Evolutionary conservation across 441 rosid genomes (phyloP), one percentile per base, ranked within the genome.

Genomic region (Lepidium campestre): DNA sequence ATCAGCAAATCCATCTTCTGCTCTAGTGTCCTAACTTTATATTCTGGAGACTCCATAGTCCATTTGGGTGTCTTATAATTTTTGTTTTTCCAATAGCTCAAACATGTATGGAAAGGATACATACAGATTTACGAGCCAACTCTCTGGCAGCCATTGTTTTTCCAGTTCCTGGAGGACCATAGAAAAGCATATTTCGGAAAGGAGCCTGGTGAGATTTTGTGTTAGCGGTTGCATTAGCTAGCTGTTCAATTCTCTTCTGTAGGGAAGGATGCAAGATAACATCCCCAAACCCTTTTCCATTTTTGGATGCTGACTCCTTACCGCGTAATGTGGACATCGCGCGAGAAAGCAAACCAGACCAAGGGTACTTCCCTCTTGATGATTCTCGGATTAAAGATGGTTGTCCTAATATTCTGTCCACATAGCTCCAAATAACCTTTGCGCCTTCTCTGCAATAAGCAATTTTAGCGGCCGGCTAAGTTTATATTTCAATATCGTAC

Each of bases 131-230:
- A 41, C 72, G 76, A 68, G 97, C 97, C 55, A 91, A 67, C 75
- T 94, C 96, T 73, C 99, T 84, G 42, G 99, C 99, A 62, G 91
- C 97, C 99, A 94, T 94, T 46, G 99, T 91, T 81, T 94, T 94
- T 54, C 99, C 99, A 7, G 99, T 94, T 77, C 99, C 99, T 59
- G 99, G 99, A 68, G 99, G 99, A 22, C 99, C 99, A 46, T 91
- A 87, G 79, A 93, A 89, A 56, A 91, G 91, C 93, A 93, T 84
- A 66, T 94, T 94, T 32, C 99, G 77, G 71, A 86, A 94, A 27
- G 99, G 99, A 20, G 99, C 99, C 62, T 85, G 86, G 75, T 94
- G 96, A 34, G 86, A 71, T 79, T 93, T 94, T 12, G 99, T 94
- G 78, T 94, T 94, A 37, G 99, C 96, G 35, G 99, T 94, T 41